Evolutionary conservation across 352 stramenopile species (phyloP).

Genomic region (Thalassiosira oceanica): DNA sequence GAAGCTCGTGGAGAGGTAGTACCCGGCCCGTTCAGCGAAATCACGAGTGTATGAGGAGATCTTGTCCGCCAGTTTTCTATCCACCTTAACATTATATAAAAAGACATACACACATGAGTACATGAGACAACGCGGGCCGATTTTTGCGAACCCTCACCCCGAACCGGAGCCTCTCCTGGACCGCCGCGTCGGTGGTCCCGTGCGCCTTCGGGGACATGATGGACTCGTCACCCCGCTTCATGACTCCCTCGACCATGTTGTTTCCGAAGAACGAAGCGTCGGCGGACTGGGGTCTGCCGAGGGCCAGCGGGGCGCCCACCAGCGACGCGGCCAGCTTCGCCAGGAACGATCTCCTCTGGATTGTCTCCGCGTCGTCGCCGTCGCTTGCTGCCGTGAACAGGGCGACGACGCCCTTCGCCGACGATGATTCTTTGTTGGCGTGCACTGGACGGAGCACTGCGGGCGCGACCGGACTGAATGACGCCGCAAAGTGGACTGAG

Average conservation of each 20-base stretch:
- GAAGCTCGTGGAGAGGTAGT: slow-evolving; percentile 73
- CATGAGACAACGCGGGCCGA: no score
- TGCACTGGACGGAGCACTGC: no score
- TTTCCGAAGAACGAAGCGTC: slow-evolving; percentile 4
- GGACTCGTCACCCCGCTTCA: slow-evolving; percentile 32
- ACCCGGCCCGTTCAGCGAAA: slow-evolving; percentile 82
- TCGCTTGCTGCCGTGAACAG: no score
- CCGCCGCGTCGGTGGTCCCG: slow-evolving; percentile 54
- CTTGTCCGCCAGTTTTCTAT: slow-evolving; percentile 74
- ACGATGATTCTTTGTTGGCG: no score
- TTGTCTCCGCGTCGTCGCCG: not conserved
- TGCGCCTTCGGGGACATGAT: slow-evolving; percentile 67
- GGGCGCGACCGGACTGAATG: no score
- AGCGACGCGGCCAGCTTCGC: slow-evolving; percentile 21
- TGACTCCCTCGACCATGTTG: slow-evolving; percentile 20
- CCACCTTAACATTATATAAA: slow-evolving; percentile 2
- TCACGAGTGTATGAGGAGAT: slow-evolving; percentile 85
- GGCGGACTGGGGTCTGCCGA: slow-evolving; percentile 4
- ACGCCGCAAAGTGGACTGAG: no score
- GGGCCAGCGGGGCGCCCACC: slow-evolving; percentile 5
- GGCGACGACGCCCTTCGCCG: no score
- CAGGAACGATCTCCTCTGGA: slow-evolving; percentile 20
- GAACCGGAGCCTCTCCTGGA: slow-evolving; percentile 64
- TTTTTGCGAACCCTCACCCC: slow-evolving; percentile 13
- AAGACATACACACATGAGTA: not conserved